Conservation (phyloP, 805 yeast genomes). For the Cyberlindnera suaveolens region DNA sequence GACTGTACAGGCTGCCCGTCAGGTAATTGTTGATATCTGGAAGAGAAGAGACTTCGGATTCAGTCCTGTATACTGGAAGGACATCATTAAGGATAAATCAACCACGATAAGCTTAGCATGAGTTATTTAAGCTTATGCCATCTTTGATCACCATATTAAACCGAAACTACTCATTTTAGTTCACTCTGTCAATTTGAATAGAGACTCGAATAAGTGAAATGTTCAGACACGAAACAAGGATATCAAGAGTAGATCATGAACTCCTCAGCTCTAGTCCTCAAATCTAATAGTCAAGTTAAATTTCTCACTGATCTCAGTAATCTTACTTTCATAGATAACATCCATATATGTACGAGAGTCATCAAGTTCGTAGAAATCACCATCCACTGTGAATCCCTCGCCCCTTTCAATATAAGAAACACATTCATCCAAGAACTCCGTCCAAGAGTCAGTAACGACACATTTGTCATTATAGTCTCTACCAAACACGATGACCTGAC, state of each 20-base stretch:
- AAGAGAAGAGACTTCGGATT: constrained; percentile 32
- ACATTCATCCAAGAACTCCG: constrained; percentile 54
- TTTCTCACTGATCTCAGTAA: background rate
- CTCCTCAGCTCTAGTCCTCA: too few relatives aligned
- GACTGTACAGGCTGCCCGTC: constrained; percentile 32
- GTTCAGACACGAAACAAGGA: too few relatives aligned
- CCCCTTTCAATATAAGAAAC: background rate
- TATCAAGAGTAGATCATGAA: too few relatives aligned
- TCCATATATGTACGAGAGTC: constrained; percentile 1
- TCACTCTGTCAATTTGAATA: too few relatives aligned
- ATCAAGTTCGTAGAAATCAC: constrained; percentile 1
- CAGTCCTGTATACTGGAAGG: constrained; percentile 28
- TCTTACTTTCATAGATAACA: background rate
- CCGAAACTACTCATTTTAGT: too few relatives aligned
- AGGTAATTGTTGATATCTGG: constrained; percentile 33
- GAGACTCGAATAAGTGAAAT: too few relatives aligned
- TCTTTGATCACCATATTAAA: too few relatives aligned
- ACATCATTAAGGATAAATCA: constrained; percentile 30
- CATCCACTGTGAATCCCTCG: background rate
- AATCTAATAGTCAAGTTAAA: background rate
- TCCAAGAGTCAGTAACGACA: constrained; percentile 83
- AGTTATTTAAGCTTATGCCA: background rate
- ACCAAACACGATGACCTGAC: constrained; percentile 90
- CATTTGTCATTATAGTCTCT: constrained; percentile 90
- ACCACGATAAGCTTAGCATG: constrained; percentile 34